phyloP scores from a whole-genome alignment of 2,329 filamentous ascomycete species.

The Aspergillus melleus region DNA sequence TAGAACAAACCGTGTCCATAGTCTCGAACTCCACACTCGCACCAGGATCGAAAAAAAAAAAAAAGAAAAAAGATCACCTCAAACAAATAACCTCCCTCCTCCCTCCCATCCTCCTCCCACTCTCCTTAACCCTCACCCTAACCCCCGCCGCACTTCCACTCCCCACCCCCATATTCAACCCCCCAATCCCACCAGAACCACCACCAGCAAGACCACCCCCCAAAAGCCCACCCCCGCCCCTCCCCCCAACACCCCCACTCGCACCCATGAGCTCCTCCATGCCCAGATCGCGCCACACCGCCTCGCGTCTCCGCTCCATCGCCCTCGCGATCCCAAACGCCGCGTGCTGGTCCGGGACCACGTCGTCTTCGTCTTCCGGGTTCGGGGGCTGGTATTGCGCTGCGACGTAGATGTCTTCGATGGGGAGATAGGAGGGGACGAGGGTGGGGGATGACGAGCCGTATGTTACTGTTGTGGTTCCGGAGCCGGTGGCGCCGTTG shows the following conservation, averaged over 20 bases:
- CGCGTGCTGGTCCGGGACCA: conserved; percentile 67
- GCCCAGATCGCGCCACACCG: conserved; percentile 58
- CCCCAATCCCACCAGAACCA: conserved; percentile 17
- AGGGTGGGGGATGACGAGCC: conserved; percentile 32
- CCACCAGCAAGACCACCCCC: background rate
- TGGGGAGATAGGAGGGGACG: conserved; percentile 47
- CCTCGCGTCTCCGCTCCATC: conserved; percentile 55
- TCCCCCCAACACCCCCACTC: conserved; percentile 15
- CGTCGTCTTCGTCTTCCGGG: conserved; percentile 67
- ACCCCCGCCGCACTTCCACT: conserved; percentile 9
- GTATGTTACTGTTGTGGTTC: conserved; percentile 22
- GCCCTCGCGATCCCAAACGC: conserved; percentile 66
- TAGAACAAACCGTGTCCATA: too few relatives aligned
- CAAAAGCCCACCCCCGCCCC: conserved; percentile 3
- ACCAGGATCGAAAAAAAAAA: too few relatives aligned
- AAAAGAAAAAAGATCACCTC: conserved; percentile 26
- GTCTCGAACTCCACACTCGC: too few relatives aligned
- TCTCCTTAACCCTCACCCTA: conserved; percentile 27
- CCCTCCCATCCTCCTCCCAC: conserved; percentile 40
- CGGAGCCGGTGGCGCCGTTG: conserved; percentile 16
- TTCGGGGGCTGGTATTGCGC: conserved; percentile 63
- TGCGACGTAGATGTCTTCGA: conserved; percentile 62
- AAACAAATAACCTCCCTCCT: conserved; percentile 37
- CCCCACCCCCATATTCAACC: conserved; percentile 17
- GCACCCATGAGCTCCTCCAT: conserved; percentile 25